phyloP scores from a whole-genome alignment of 139 green algal species.

The Ostreobium quekettii region DNA sequence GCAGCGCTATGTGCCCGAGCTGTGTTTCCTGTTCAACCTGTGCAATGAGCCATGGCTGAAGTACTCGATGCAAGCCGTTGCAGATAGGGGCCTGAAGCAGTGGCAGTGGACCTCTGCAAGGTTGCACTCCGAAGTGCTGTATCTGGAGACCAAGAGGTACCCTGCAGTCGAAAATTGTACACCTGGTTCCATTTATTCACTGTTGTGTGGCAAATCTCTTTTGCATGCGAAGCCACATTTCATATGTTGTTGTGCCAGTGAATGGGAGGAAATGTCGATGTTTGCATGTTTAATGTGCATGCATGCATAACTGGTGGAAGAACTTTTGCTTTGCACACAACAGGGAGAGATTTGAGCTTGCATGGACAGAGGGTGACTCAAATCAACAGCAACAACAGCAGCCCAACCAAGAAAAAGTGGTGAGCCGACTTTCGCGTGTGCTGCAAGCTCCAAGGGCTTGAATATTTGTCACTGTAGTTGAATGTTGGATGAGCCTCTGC shows the following conservation, averaged over 20 bases:
- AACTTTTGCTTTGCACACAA: not conserved
- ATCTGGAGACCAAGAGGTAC: slow-evolving; percentile 72
- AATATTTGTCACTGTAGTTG: not conserved
- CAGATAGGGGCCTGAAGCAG: slow-evolving; percentile 80
- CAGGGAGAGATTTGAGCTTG: slow-evolving; percentile 8
- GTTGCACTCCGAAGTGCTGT: slow-evolving; percentile 68
- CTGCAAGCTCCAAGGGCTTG: too few species aligned
- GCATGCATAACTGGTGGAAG: not conserved
- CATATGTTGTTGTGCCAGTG: not conserved
- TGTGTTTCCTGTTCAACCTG: slow-evolving; percentile 93
- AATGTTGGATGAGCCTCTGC: not conserved
- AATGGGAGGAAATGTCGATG: not conserved
- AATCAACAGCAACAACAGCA: not conserved
- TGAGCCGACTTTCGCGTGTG: too few species aligned
- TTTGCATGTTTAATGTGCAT: not conserved
- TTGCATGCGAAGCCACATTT: not conserved
- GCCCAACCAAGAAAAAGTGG: not conserved
- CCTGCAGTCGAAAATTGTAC: not conserved
- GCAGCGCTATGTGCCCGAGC: slow-evolving; percentile 38
- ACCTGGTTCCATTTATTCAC: not conserved
- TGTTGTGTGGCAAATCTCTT: not conserved
- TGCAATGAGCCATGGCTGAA: slow-evolving; percentile 94
- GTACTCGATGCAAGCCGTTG: slow-evolving; percentile 78
- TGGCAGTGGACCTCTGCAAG: slow-evolving; percentile 79
- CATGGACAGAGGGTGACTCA: not conserved